A percentile compares a stretch with the other conserved stretches of the same genome.
phyloP scores from a whole-genome alignment of 768 basidiomycete species.

The Paxillus ammoniavirescens region DNA sequence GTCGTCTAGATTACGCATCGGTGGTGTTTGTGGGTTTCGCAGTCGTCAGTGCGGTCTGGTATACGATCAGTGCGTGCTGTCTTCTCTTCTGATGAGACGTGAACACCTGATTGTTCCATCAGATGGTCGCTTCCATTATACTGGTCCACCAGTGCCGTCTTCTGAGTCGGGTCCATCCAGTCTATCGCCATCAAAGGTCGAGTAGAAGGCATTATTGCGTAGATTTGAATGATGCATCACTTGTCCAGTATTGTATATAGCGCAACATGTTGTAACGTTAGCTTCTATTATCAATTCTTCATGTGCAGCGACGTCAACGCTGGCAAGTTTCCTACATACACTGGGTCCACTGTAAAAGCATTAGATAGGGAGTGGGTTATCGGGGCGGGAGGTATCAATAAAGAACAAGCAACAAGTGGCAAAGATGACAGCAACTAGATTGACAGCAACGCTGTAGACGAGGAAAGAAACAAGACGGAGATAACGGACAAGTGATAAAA shows the following conservation, averaged over 20 bases:
- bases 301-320: background rate
- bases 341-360: background rate
- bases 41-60: slow-evolving; percentile 58
- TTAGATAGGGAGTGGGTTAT: slow-evolving; percentile 13
- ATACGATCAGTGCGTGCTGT: slow-evolving; percentile 47
- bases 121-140: slow-evolving; percentile 46
- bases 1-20: slow-evolving; percentile 55
- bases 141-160: slow-evolving; percentile 40
- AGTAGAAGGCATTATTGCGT: background rate
- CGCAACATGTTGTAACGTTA: no score
- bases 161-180: slow-evolving; percentile 6
- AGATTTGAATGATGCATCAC: no score
- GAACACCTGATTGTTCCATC: background rate
- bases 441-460: background rate
- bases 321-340: background rate
- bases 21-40: slow-evolving; percentile 67
- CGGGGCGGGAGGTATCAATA: slow-evolving; percentile 2
- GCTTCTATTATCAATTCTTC: background rate
- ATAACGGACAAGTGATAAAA: background rate
- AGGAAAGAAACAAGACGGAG: background rate
- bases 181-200: slow-evolving; percentile 5
- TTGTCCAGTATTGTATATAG: no score
- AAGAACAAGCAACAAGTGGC: background rate
- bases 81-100: background rate
- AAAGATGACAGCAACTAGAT: slow-evolving; percentile 2